phyloP scores from a whole-genome alignment of 768 basidiomycete species.

The Kockovaella imperatae region DNA sequence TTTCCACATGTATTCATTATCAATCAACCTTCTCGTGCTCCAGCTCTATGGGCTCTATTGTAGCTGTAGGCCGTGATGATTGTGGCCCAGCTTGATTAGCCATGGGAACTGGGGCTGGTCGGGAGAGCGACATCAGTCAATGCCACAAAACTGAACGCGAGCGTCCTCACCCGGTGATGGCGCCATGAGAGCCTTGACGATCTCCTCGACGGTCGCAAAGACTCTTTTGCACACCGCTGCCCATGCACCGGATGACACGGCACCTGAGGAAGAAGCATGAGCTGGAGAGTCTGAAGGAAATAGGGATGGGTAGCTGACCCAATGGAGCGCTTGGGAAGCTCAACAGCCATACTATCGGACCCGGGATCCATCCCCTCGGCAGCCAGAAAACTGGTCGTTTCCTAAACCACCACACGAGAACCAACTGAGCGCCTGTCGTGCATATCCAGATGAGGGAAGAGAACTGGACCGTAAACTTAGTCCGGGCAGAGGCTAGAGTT shows the following conservation, averaged over 20 bases:
- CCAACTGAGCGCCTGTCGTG: constrained; percentile 79
- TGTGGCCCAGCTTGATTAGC: not conserved
- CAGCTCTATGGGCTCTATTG: constrained; percentile 19
- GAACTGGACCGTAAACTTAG: constrained; percentile 63
- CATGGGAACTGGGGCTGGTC: constrained; percentile 11
- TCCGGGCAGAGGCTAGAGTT: constrained; percentile 56
- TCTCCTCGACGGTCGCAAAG: constrained; percentile 65
- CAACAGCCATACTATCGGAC: constrained; percentile 78
- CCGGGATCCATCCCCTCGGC: constrained; percentile 75
- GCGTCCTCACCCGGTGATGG: constrained; percentile 9
- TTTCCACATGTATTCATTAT: too few species aligned
- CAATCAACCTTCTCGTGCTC: constrained; percentile 36
- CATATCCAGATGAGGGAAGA: constrained; percentile 66
- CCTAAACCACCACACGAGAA: constrained; percentile 85
- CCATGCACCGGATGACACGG: constrained; percentile 89
- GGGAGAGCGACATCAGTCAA: not conserved
- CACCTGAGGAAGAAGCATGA: constrained; percentile 52
- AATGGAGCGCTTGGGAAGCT: constrained; percentile 83
- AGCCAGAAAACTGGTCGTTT: constrained; percentile 87
- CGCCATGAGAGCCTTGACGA: constrained; percentile 56
- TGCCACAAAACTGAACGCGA: not conserved
- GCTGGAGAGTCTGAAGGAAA: constrained; percentile 1
- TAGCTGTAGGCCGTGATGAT: constrained; percentile 16
- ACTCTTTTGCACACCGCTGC: constrained; percentile 86
- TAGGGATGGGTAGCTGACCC: constrained; percentile 50